Evolutionary conservation across 108 stramenopile species (phyloP).

Genomic region (Fistulifera solaris): DNA sequence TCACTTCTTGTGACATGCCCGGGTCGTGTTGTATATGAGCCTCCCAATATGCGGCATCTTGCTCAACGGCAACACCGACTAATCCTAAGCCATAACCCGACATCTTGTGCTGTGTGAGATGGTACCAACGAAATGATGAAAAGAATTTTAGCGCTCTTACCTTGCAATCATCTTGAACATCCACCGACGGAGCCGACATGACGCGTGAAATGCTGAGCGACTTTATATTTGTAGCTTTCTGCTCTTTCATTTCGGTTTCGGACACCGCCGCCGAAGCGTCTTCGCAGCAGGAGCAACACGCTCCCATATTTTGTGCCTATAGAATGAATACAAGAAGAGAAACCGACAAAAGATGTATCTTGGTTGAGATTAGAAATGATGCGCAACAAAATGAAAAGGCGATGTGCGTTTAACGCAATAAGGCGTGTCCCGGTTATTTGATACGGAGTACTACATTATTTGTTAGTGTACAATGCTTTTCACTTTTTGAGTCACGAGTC

Average conservation of each 20-base stretch:
- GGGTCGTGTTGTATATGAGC: conserved; percentile 36
- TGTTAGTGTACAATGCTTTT: no score
- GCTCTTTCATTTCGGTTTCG: conserved; percentile 15
- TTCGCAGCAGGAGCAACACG: conserved; percentile 43
- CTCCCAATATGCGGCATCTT: conserved; percentile 88
- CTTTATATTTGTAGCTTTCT: conserved; percentile 16
- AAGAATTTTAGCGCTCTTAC: no score
- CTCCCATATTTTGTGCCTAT: conserved; percentile 19
- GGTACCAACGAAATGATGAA: not conserved
- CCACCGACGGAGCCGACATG: conserved; percentile 56
- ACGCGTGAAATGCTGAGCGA: conserved; percentile 20
- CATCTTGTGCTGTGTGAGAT: conserved; percentile 11
- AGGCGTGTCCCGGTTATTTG: no score
- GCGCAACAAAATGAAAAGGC: no score
- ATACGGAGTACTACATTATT: no score
- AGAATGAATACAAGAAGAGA: no score
- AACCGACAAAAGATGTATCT: no score
- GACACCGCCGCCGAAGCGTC: conserved; percentile 17
- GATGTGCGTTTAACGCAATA: no score
- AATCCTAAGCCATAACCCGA: conserved; percentile 63
- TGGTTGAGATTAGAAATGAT: no score
- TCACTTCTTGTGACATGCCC: conserved; percentile 31
- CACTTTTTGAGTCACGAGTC: no score
- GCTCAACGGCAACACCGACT: conserved; percentile 56
- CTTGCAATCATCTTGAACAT: conserved; percentile 14